Conservation (phyloP, 306 rosid species). For the Styphnolobium japonicum region DNA sequence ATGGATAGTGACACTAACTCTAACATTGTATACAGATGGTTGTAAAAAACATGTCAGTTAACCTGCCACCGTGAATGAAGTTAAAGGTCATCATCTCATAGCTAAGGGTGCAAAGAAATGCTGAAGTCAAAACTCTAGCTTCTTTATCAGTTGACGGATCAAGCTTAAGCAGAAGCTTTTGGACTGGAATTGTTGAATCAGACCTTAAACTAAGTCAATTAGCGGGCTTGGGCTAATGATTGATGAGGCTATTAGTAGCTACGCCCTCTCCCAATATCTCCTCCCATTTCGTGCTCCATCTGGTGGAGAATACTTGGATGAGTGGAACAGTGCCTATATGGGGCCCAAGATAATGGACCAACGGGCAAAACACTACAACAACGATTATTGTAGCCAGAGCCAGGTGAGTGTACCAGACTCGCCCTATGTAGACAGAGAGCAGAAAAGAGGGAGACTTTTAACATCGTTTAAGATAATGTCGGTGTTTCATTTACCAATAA, state of each 20-base stretch:
- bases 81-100: neutral
- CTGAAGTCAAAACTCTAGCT: neutral
- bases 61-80: neutral
- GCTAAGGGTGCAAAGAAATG: neutral
- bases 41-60: neutral
- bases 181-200: neutral
- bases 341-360: constrained; percentile 11
- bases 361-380: neutral
- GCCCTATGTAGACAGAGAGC: neutral
- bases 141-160: neutral
- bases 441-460: neutral
- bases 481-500: no score
- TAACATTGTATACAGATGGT: neutral
- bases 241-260: neutral
- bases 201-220: no score
- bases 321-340: neutral
- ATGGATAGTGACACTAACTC: neutral
- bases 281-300: neutral
- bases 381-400: neutral
- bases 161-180: neutral
- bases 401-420: neutral
- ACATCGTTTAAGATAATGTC: no score
- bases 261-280: neutral
- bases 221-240: neutral
- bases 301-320: neutral